Evolutionary conservation across 176 grass and related monocot species (phyloP), one percentile per base, ranked within the genome.

Genomic region (Thalia dealbata): DNA sequence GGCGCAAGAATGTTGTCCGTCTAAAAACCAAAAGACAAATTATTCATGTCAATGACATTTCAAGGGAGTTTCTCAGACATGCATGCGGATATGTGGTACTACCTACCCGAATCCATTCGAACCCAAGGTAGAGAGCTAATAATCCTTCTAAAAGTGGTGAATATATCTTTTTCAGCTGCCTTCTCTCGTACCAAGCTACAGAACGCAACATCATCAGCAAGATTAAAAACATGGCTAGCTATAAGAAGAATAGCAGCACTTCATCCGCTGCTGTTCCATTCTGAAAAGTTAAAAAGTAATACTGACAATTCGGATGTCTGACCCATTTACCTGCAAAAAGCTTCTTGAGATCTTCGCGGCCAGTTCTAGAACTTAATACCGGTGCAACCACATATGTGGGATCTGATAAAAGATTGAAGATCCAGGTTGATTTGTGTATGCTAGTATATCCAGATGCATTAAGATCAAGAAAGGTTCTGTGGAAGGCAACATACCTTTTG

Each of bases 111-210:
- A 80, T 80, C 78, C 78, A 96, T 80, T 96, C 92, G 22, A 96
- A 90, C 43, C 92, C 92, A 52, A 96, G 89, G 84, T 96, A 96
- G 85, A 96, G 88, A 22, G 89, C 89, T 54, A 96, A 61, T 35
- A 96, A 58, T 71, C 92, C 92, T 96, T 96, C 92, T 45, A 96
- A 73, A 61, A 96, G 82, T 9, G 92, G 92, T 51, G 92, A 96
- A 70, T 96, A 96, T 89, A 96, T 96, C 82, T 92, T 96, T 79
- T 55, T 96, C 93, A 96, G 90, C 81, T 92, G 84, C 69, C 93
- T 86, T 70, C 89, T 86, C 52, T 96, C 82, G 14, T 74, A 28
- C 70, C 78, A 80, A 74, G 59, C 78, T 80, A 61, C 56, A 56
- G 29, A 79, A 72, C 2, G 19, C 45, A 54, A 9, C 25, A 19